Evolutionary conservation across 768 basidiomycete species (phyloP), one percentile per base, ranked within the genome.

Genomic region (Kwoniella europaea): DNA sequence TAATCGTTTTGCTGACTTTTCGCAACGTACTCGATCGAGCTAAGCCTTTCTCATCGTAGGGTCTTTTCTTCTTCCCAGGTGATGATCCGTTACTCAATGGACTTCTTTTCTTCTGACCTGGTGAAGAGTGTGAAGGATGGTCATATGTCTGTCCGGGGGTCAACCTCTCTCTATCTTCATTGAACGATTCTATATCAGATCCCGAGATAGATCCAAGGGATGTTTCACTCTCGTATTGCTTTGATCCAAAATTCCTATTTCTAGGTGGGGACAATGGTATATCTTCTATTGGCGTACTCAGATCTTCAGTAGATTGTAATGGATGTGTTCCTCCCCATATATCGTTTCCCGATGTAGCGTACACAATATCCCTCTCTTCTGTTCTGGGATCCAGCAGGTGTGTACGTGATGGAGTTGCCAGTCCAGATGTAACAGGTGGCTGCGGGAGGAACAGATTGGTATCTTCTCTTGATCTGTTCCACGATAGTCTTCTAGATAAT

Each of bases 21-120:
- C 75, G 52, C 10, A 80, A 65, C 10, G 79, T 80, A 16, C 73
- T 71, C n/a, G 63, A 63, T 52, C 78, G 72, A 9, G 57, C 69
- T 27, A 71, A 22, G 9, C 76, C 74, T n/a, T 76, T 22, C 2
- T 68, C 73, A 63, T 75, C 75, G 56, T 77, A 78, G 10, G 67
- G 68, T 57, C 65, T 73, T 55, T 54, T 67, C 7, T 67, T 56
- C 24, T 59, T 67, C 13, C 65, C 65, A 18, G 65, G 65, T 41
- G 41, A 55, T 18, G 53, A 63, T 29, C n/a, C 29, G 15, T 4
- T 61, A 46, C 54, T 53, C 18, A 56, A 43, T 3, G 20, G 41
- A 68, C 67, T 54, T 22, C 42, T 15, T 56, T 61, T 61, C 41
- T 61, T 61, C 35, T 22, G 42, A 22, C 41, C 41, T 7, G 59